A percentile compares a stretch with the other conserved stretches of the same genome.
Conservation (phyloP, 192 early-diverging fungal species). For the Coemansia sp. region DNA sequence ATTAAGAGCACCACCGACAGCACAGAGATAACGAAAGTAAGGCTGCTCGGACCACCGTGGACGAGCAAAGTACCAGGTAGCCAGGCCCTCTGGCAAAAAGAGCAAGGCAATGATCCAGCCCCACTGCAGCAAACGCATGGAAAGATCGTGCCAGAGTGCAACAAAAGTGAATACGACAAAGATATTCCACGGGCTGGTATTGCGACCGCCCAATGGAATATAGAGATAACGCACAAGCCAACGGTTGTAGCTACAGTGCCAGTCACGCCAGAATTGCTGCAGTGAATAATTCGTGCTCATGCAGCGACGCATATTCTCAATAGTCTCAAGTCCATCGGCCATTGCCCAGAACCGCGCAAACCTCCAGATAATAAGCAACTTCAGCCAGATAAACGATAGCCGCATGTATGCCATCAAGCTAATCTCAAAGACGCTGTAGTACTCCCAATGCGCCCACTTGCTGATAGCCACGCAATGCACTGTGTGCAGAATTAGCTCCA, state of each 20-base stretch:
- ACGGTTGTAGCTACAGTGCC: constrained; percentile 92
- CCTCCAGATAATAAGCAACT: constrained; percentile 94
- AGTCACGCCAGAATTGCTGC: constrained; percentile 92
- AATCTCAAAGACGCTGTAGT: constrained; percentile 76
- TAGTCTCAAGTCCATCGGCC: constrained; percentile 81
- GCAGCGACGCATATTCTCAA: constrained; percentile 96
- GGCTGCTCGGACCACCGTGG: constrained; percentile 34
- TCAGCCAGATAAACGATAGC: constrained; percentile 91
- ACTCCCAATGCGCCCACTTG: constrained; percentile 81
- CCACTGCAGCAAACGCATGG: constrained; percentile 81
- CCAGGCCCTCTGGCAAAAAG: constrained; percentile 82
- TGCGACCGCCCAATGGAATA: constrained; percentile 84
- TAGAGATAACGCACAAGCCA: constrained; percentile 90
- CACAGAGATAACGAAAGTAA: constrained; percentile 79
- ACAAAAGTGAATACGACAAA: constrained; percentile 95
- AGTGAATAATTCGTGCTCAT: constrained; percentile 96
- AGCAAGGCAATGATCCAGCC: constrained; percentile 86
- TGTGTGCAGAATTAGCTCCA: constrained; percentile 88
- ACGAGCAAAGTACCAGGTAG: constrained; percentile 49
- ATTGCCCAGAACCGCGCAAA: constrained; percentile 97
- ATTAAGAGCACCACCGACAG: constrained; percentile 76
- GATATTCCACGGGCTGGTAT: constrained; percentile 70
- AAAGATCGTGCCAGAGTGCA: constrained; percentile 96
- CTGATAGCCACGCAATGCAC: constrained; percentile 90
- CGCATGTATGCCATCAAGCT: constrained; percentile 87